These are phyloP conservation scores for Apiospora pterosperma DNA, from an alignment of 2,329 filamentous ascomycete species.

Conservation along the genomic window DNA sequence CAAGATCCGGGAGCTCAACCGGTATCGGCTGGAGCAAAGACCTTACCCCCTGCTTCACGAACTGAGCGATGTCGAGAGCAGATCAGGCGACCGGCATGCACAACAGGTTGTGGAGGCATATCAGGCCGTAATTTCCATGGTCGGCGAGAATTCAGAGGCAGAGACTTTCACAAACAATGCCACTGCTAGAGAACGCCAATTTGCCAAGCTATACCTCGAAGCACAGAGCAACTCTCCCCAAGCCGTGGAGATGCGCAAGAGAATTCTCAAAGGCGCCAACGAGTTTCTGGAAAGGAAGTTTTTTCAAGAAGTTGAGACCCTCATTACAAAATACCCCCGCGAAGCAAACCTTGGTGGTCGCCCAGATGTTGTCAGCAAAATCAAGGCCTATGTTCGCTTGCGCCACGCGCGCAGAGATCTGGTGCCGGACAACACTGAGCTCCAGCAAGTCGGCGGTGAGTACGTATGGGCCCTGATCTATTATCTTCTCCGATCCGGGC, in stretches of 20 bases:
- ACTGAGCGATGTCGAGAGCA: constrained; percentile 70
- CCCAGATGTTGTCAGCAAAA: constrained; percentile 83
- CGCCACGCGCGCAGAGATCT: constrained; percentile 78
- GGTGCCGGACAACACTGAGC: constrained; percentile 72
- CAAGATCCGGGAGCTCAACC: constrained; percentile 76
- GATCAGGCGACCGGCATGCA: constrained; percentile 67
- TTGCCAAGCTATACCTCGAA: constrained; percentile 73
- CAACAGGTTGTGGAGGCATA: constrained; percentile 80
- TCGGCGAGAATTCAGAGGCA: constrained; percentile 64
- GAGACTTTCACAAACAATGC: constrained; percentile 57
- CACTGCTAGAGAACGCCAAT: constrained; percentile 72
- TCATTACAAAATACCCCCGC: constrained; percentile 78
- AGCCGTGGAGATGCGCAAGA: constrained; percentile 68
- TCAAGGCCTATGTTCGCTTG: constrained; percentile 87
- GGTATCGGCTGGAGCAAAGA: constrained; percentile 61
- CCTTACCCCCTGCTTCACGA: constrained; percentile 73
- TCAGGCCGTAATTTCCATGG: constrained; percentile 73
- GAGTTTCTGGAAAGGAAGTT: constrained; percentile 79
- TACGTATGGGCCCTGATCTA: constrained; percentile 94
- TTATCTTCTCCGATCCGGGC: constrained; percentile 82
- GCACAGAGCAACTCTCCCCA: constrained; percentile 63
- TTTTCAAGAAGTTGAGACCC: constrained; percentile 69
- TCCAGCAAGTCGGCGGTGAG: constrained; percentile 77
- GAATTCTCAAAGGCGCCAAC: constrained; percentile 77
- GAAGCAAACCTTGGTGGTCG: constrained; percentile 88